These are phyloP conservation scores for Albatrellus ellisii DNA, from an alignment of 768 basidiomycete species.

Conservation along the genomic window DNA sequence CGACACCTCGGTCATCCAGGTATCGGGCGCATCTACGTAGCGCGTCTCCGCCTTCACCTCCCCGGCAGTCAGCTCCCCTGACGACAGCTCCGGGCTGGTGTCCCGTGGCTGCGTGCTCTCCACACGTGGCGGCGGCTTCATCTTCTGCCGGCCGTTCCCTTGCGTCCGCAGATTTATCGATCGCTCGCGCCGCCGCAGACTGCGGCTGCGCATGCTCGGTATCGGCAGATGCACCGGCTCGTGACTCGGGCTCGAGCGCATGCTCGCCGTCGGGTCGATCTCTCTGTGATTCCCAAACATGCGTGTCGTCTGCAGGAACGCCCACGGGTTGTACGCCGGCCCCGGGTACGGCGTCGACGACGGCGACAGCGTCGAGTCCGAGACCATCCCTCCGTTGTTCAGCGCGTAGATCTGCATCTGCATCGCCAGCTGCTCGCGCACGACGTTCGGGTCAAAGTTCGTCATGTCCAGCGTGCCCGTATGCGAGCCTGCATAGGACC, in stretches of 20 bases:
- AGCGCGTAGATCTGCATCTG: slow-evolving; percentile 75
- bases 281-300: slow-evolving; percentile 8
- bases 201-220: slow-evolving; percentile 30
- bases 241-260: slow-evolving; percentile 62
- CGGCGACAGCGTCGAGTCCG: slow-evolving; percentile 69
- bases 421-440: slow-evolving; percentile 57
- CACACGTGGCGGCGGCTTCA: slow-evolving; percentile 64
- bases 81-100: slow-evolving; percentile 66
- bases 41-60: slow-evolving; percentile 29
- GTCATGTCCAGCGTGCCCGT: slow-evolving; percentile 18
- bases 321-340: slow-evolving; percentile 56
- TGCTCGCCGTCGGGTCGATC: slow-evolving; percentile 38
- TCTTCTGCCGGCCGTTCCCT: slow-evolving; percentile 14
- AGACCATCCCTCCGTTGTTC: slow-evolving; percentile 46
- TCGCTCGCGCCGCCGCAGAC: slow-evolving; percentile 32
- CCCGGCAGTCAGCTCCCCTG: slow-evolving; percentile 70
- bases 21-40: slow-evolving; percentile 20
- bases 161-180: slow-evolving; percentile 22
- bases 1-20: slow-evolving; percentile 28
- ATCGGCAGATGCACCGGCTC: slow-evolving; percentile 47
- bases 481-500: slow-evolving; percentile 22
- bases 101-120: slow-evolving; percentile 77
- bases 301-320: slow-evolving; percentile 36
- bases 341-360: slow-evolving; percentile 62
- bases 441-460: slow-evolving; percentile 30